Conservation (phyloP, 2,329 filamentous ascomycete genomes). For the Massarina eburnea region DNA sequence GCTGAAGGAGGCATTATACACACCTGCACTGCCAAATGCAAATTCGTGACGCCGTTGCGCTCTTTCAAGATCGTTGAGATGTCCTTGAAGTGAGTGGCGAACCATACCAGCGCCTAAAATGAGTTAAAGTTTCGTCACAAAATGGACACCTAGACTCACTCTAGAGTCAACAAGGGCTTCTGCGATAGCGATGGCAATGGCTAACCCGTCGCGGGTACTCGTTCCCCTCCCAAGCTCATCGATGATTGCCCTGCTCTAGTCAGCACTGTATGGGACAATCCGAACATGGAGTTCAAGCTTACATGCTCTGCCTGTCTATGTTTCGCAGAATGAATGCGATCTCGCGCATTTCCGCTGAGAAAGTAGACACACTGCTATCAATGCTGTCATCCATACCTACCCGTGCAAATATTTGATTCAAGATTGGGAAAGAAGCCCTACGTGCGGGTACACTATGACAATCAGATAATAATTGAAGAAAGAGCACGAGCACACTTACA, state of each 20-base stretch:
- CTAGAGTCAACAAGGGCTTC: slow-evolving; percentile 79
- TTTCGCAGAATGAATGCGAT: slow-evolving; percentile 91
- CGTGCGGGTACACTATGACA: slow-evolving; percentile 67
- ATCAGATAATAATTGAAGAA: slow-evolving; percentile 8
- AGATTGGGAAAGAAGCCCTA: slow-evolving; percentile 78
- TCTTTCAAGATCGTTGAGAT: slow-evolving; percentile 75
- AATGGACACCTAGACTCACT: slow-evolving; percentile 11
- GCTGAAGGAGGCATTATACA: slow-evolving; percentile 24
- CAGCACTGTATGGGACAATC: slow-evolving; percentile 2
- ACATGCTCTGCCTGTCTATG: slow-evolving; percentile 71
- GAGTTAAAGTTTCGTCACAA: slow-evolving; percentile 2
- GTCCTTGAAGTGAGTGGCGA: slow-evolving; percentile 89
- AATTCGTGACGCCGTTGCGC: slow-evolving; percentile 75
- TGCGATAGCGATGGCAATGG: slow-evolving; percentile 86
- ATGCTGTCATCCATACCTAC: slow-evolving; percentile 85
- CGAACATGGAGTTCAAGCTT: slow-evolving; percentile 1
- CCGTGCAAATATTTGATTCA: slow-evolving; percentile 82
- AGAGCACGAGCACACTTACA: slow-evolving; percentile 41
- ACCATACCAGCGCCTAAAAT: slow-evolving; percentile 73
- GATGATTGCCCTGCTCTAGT: slow-evolving; percentile 62
- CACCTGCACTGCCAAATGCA: slow-evolving; percentile 76
- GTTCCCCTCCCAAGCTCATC: slow-evolving; percentile 93
- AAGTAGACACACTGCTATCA: slow-evolving; percentile 89
- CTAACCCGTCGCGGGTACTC: slow-evolving; percentile 81
- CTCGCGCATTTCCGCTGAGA: slow-evolving; percentile 93